Evolutionary conservation across 202 grass and related monocot genomes (phyloP).

Genomic region (Hordeum pubiflorum): DNA sequence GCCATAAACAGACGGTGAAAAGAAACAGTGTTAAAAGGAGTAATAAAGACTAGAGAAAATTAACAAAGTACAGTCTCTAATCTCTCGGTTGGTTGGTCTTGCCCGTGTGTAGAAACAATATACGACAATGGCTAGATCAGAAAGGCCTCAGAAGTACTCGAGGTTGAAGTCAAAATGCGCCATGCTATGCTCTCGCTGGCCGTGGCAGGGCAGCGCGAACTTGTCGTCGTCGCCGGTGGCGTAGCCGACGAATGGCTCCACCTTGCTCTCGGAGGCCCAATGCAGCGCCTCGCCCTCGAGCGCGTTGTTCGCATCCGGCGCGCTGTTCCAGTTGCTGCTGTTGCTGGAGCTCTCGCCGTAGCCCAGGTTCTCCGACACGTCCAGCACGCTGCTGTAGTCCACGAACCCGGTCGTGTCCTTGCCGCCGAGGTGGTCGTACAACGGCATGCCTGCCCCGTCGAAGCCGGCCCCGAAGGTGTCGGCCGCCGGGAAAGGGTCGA

Average conservation of each 20-base stretch:
- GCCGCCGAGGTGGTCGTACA: slow-evolving; percentile 24
- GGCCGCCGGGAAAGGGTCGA: slow-evolving; percentile 65
- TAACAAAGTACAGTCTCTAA: slow-evolving; percentile 39
- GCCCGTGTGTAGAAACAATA: slow-evolving; percentile 27
- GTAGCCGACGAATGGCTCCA: slow-evolving; percentile 15
- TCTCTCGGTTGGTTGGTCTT: slow-evolving; percentile 2
- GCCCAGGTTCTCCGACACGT: slow-evolving; percentile 74
- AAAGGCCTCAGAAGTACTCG: slow-evolving; percentile 42
- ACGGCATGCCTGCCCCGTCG: not conserved
- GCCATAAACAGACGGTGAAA: not conserved
- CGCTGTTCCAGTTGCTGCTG: slow-evolving; percentile 87
- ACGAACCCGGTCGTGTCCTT: slow-evolving; percentile 37
- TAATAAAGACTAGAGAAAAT: slow-evolving; percentile 29
- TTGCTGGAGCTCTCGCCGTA: slow-evolving; percentile 92
- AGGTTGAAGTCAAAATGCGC: slow-evolving; percentile 53
- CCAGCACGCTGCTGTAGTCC: slow-evolving; percentile 63
- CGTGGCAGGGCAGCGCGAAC: slow-evolving; percentile 45
- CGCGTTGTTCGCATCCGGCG: slow-evolving; percentile 27
- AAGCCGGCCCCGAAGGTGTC: slow-evolving; percentile 43
- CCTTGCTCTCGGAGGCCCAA: slow-evolving; percentile 58
- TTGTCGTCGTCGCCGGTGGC: slow-evolving; percentile 37
- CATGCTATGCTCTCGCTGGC: slow-evolving; percentile 33
- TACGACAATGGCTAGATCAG: slow-evolving; percentile 3
- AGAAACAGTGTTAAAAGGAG: slow-evolving; percentile 19
- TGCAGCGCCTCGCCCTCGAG: slow-evolving; percentile 49